Conservation (phyloP, 805 yeast genomes). For the Wickerhamomyces chambardii region DNA sequence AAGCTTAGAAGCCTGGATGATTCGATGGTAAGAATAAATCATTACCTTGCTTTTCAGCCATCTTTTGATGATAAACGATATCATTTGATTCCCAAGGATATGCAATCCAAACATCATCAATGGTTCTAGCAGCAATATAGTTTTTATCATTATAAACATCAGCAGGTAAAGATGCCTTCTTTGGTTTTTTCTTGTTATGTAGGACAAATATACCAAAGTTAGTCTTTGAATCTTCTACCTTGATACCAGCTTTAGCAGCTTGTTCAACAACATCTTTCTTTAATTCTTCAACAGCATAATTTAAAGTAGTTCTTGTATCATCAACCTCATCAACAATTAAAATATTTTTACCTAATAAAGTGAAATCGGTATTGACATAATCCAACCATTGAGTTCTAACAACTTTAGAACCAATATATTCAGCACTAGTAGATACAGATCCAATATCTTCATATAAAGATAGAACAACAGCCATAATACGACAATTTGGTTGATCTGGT, state of each 20-base stretch:
- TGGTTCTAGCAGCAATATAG: conserved; percentile 67
- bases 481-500: conserved; percentile 79
- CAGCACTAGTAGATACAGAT: conserved; percentile 47
- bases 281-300: conserved; percentile 68
- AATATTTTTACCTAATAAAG: conserved; percentile 60
- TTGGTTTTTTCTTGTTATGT: conserved; percentile 67
- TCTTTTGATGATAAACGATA: conserved; percentile 63
- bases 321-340: conserved; percentile 80
- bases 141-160: conserved; percentile 49
- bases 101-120: conserved; percentile 79
- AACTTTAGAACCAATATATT: conserved; percentile 55
- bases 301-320: conserved; percentile 79
- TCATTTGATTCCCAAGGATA: conserved; percentile 83
- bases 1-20: too few relatives aligned
- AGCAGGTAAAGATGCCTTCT: conserved; percentile 63
- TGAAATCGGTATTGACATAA: conserved; percentile 48
- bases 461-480: conserved; percentile 91
- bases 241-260: conserved; percentile 41
- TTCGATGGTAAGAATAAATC: conserved; percentile 31
- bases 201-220: conserved; percentile 69
- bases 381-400: conserved; percentile 82
- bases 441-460: conserved; percentile 83
- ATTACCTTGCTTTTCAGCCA: conserved; percentile 68
- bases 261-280: conserved; percentile 62
- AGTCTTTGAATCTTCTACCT: conserved; percentile 33